Evolutionary conservation across 2,329 filamentous ascomycete species (phyloP).

Genomic region (Pyrenophora seminiperda): DNA sequence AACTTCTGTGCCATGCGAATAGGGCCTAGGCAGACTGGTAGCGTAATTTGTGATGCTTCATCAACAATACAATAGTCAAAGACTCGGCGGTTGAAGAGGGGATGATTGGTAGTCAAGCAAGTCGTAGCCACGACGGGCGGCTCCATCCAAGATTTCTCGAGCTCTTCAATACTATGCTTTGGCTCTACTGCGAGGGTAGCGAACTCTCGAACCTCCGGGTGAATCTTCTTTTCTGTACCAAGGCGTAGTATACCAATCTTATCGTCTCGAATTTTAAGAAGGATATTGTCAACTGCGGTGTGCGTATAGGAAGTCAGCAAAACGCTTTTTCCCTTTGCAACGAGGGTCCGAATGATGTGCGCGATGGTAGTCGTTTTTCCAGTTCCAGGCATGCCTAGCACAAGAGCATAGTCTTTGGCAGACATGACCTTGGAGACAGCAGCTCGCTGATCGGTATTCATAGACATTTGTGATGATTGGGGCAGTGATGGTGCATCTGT

Average conservation of each 20-base stretch:
- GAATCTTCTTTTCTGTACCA: slow-evolving; percentile 82
- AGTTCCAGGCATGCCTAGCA: slow-evolving; percentile 96
- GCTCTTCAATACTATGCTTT: slow-evolving; percentile 78
- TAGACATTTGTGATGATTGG: slow-evolving; percentile 60
- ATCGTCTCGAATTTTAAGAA: slow-evolving; percentile 85
- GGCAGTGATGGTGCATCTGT: slow-evolving; percentile 66
- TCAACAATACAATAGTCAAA: slow-evolving; percentile 99
- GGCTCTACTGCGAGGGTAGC: slow-evolving; percentile 76
- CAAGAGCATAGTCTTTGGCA: slow-evolving; percentile 92
- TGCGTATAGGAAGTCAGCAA: slow-evolving; percentile 95
- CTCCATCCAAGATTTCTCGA: slow-evolving; percentile 81
- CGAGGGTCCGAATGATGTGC: slow-evolving; percentile 90
- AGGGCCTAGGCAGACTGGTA: slow-evolving; percentile 91
- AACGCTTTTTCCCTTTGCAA: slow-evolving; percentile 88
- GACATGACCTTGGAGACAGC: slow-evolving; percentile 96
- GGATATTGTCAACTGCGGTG: slow-evolving; percentile 96
- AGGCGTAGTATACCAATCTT: slow-evolving; percentile 82
- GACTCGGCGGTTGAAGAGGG: slow-evolving; percentile 81
- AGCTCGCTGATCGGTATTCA: slow-evolving; percentile 85
- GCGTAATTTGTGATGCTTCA: slow-evolving; percentile 94
- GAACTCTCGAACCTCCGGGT: slow-evolving; percentile 85
- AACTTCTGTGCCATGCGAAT: slow-evolving; percentile 93
- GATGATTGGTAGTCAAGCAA: slow-evolving; percentile 88
- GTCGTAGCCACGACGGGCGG: slow-evolving; percentile 93
- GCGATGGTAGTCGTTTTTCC: slow-evolving; percentile 98